Conservation (phyloP, 805 yeast genomes). For the Ogataea allantospora region DNA sequence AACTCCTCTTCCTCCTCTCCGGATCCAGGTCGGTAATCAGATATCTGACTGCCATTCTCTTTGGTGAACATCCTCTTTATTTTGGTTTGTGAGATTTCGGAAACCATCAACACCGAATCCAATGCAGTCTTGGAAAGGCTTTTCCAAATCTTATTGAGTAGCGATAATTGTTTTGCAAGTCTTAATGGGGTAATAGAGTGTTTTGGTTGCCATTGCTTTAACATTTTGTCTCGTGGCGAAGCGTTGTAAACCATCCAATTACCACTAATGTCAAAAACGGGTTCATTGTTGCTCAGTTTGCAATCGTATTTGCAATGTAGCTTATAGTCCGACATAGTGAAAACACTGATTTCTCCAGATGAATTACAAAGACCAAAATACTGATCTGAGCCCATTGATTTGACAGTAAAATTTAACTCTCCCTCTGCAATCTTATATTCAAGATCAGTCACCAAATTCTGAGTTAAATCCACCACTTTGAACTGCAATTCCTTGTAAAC, state of each 20-base stretch:
- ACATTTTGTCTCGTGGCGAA: slow-evolving; percentile 35
- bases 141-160: slow-evolving; percentile 47
- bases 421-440: slow-evolving; percentile 3
- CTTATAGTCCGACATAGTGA: not conserved
- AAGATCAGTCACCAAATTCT: slow-evolving; percentile 1
- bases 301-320: slow-evolving; percentile 6
- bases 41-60: not conserved
- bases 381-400: slow-evolving; percentile 11
- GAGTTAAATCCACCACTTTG: slow-evolving; percentile 8
- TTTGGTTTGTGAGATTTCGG: slow-evolving; percentile 48
- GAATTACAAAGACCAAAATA: slow-evolving; percentile 21
- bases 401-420: slow-evolving; percentile 12
- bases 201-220: slow-evolving; percentile 14
- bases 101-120: slow-evolving; percentile 37
- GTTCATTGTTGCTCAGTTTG: slow-evolving; percentile 33
- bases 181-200: slow-evolving; percentile 42
- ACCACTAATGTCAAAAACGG: slow-evolving; percentile 49
- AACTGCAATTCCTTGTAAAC: slow-evolving; percentile 21
- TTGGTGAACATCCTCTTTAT: slow-evolving; percentile 38
- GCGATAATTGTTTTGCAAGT: slow-evolving; percentile 45
- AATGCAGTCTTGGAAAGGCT: slow-evolving; percentile 51
- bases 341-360: slow-evolving; percentile 19
- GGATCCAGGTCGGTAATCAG: slow-evolving; percentile 1
- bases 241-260: slow-evolving; percentile 51
- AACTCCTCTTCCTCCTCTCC: slow-evolving; percentile 17